A percentile compares a stretch with the other conserved stretches of the same genome.
phyloP scores from a whole-genome alignment of 352 stramenopile species.

The Thraustochytrium striatum region DNA sequence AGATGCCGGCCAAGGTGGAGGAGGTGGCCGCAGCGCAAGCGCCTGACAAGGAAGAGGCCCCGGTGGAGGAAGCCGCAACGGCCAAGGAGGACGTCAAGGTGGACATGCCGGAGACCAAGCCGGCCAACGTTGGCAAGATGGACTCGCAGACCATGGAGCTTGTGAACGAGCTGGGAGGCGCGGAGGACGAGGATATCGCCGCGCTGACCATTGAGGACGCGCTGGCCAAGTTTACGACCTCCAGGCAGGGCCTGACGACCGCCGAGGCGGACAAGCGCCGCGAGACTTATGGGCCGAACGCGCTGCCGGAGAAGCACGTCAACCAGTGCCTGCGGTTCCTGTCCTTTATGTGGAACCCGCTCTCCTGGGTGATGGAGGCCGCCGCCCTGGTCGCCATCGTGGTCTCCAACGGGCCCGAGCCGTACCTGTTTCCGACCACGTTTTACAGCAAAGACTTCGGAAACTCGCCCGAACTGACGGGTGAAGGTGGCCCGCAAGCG shows the following conservation, averaged over 20 bases:
- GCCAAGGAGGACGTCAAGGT: background rate
- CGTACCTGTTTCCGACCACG: slow-evolving; percentile 56
- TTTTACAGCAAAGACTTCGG: background rate
- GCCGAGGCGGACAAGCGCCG: slow-evolving; percentile 69
- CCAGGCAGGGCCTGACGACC: slow-evolving; percentile 66
- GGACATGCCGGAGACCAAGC: background rate
- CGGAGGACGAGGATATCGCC: slow-evolving; percentile 26
- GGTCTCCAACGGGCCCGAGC: slow-evolving; percentile 51
- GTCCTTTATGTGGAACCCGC: slow-evolving; percentile 72
- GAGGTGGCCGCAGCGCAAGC: background rate
- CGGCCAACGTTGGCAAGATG: background rate
- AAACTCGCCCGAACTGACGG: background rate
- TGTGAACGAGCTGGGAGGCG: background rate
- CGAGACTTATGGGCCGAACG: slow-evolving; percentile 71
- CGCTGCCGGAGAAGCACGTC: slow-evolving; percentile 68
- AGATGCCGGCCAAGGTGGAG: background rate
- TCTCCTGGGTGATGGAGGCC: slow-evolving; percentile 74
- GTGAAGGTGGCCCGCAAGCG: no score
- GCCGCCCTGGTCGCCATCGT: slow-evolving; percentile 68
- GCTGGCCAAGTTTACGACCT: slow-evolving; percentile 72
- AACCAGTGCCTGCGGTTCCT: slow-evolving; percentile 73
- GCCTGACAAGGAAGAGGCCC: background rate
- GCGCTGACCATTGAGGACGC: slow-evolving; percentile 58
- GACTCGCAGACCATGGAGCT: slow-evolving; percentile 36
- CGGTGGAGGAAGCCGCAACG: no score